phyloP scores from a whole-genome alignment of 495 filamentous ascomycete genomes.

The Pseudevernia furfuracea region DNA sequence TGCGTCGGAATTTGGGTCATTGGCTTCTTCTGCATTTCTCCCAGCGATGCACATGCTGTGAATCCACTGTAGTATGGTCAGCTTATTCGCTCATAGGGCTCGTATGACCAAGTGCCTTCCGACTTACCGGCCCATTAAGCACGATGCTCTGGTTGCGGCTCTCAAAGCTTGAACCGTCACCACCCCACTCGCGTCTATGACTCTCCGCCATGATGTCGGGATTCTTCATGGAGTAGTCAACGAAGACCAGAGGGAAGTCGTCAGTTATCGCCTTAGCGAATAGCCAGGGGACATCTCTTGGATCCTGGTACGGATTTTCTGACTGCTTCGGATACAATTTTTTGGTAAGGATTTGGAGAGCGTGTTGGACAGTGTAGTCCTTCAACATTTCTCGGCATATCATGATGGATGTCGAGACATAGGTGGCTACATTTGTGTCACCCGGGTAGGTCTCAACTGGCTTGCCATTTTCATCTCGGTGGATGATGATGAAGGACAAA shows the following conservation, averaged over 20 bases:
- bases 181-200: not conserved
- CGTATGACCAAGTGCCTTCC: too few species aligned
- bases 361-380: too few species aligned
- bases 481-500: not conserved
- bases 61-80: not conserved
- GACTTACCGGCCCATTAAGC: not conserved
- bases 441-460: not conserved
- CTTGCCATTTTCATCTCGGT: not conserved
- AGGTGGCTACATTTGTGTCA: not conserved
- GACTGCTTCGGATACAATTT: not conserved
- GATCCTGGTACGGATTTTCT: not conserved
- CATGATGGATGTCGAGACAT: not conserved
- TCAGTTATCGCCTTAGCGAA: too few species aligned
- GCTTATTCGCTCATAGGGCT: too few species aligned
- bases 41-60: not conserved
- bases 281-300: too few species aligned
- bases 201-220: not conserved
- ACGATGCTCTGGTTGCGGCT: not conserved
- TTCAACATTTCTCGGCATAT: not conserved
- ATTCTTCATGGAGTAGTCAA: not conserved
- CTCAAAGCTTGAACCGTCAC: not conserved
- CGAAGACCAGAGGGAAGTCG: too few species aligned
- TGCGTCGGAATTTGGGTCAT: not conserved
- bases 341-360: not conserved
- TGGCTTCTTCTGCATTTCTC: not conserved